Percentiles rank a stretch among this genome's conserved stretches.
These are phyloP conservation scores for Russula compacta DNA, from an alignment of 768 basidiomycete genomes.

Conservation along the genomic window DNA sequence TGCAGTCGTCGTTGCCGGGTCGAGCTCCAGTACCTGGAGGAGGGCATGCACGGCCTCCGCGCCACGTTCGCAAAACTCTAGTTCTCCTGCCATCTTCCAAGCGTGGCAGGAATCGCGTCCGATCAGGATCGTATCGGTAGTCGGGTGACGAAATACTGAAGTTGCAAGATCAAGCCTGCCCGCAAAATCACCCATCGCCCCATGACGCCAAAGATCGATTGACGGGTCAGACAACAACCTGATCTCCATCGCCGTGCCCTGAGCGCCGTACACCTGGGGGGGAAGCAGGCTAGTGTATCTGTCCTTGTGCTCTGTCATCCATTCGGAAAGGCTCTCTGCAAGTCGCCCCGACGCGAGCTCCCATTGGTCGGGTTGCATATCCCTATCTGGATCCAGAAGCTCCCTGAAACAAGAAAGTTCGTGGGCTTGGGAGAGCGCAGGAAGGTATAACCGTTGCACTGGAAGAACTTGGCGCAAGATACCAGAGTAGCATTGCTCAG, in stretches of 20 bases:
- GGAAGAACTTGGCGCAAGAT: conserved; percentile 10
- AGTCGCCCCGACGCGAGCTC: not conserved
- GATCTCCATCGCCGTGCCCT: not conserved
- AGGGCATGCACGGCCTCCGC: conserved; percentile 1
- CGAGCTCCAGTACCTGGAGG: not conserved
- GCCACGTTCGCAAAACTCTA: not conserved
- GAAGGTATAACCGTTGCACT: conserved; percentile 11
- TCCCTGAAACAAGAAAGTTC: conserved; percentile 15
- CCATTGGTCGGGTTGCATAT: conserved; percentile 3
- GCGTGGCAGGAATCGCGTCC: conserved; percentile 17
- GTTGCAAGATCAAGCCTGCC: conserved; percentile 14
- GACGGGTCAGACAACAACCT: conserved; percentile 4
- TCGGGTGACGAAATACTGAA: conserved; percentile 4
- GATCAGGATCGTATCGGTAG: not conserved
- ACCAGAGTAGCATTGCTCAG: not conserved
- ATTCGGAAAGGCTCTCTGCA: conserved; percentile 10
- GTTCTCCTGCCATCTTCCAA: conserved; percentile 6
- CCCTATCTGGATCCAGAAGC: not conserved
- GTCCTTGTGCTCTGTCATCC: conserved; percentile 7
- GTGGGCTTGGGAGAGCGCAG: not conserved
- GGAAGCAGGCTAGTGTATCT: not conserved
- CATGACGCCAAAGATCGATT: conserved; percentile 1
- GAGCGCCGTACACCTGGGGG: not conserved
- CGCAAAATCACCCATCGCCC: not conserved
- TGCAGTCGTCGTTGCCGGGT: not conserved